Evolutionary conservation across 768 basidiomycete genomes (phyloP).

Genomic region (Suillus occidentalis): DNA sequence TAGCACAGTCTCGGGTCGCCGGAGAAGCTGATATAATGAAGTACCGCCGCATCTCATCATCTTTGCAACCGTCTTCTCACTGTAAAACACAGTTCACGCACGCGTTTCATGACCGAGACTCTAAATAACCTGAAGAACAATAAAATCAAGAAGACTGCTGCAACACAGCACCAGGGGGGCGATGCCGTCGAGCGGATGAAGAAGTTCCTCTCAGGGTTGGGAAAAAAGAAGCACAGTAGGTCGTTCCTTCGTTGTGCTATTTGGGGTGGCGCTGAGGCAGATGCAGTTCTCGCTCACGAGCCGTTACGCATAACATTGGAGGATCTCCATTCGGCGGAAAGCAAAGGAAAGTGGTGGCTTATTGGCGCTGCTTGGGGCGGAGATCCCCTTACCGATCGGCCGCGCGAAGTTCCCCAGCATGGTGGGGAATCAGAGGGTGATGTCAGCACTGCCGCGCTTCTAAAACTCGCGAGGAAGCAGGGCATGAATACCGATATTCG

Average conservation of each 20-base stretch:
- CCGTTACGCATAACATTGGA: constrained; percentile 80
- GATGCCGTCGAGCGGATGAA: constrained; percentile 86
- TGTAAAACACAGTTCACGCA: constrained; percentile 64
- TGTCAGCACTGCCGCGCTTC: constrained; percentile 42
- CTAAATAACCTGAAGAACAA: constrained; percentile 92
- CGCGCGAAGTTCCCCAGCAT: constrained; percentile 31
- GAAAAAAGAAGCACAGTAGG: constrained; percentile 74
- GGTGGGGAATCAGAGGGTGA: constrained; percentile 30
- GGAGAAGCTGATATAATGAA: constrained; percentile 50
- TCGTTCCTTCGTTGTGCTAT: neutral
- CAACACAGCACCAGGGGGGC: constrained; percentile 64
- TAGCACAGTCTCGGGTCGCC: constrained; percentile 73
- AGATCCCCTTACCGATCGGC: constrained; percentile 81
- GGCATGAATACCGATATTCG: constrained; percentile 99
- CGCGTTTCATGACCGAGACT: constrained; percentile 95
- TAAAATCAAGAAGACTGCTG: constrained; percentile 64
- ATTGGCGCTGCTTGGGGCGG: constrained; percentile 96
- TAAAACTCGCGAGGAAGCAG: constrained; percentile 87
- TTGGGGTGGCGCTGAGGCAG: neutral
- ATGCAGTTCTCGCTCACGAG: constrained; percentile 75
- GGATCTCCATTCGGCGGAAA: constrained; percentile 84
- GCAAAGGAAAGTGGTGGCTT: constrained; percentile 97
- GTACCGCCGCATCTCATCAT: constrained; percentile 34
- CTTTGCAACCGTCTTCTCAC: neutral
- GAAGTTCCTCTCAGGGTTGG: constrained; percentile 75